Base-by-base conservation (phyloP, 257 asterid genomes). In the Thymus mandschuricus region DNA sequence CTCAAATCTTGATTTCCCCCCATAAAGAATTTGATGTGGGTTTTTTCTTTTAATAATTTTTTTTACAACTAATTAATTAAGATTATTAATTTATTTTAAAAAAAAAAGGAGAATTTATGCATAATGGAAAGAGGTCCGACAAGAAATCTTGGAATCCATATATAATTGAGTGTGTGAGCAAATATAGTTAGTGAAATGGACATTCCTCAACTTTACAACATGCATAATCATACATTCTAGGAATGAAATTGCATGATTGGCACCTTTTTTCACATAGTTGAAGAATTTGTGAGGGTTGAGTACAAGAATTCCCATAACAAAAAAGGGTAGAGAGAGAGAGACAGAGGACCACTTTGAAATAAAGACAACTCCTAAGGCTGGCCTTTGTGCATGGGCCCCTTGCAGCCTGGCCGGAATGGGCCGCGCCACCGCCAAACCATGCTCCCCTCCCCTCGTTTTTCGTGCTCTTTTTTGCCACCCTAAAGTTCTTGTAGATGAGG, bases 331-430 rank as follows among this genome's bases (percentile, higher is more conserved):
- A 45, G 27, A 12, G 54, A 2, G 1, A 38, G 8, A 8, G n/a
- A n/a, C n/a, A n/a, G 11, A 61, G 84, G 82, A 82, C 86, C 84
- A 79, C 86, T 62, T 65, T 27, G 7, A 49, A 63, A 66, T 77
- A 69, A 71, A 71, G 78, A 61, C 80, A 77, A 66, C 27, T 11
- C 69, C 44, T 70, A 58, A 34, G 29, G 72, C 75, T 73, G 80
- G 54, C 54, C 51, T 74, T 44, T 46, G 4, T 38, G 41, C 41
- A 38, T 38, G 41, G 43, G 72, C 51, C 52, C 72, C 63, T 35
- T 68, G 40, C 63, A 57, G 33, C 2, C 67, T 60, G 66, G 49
- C 67, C 15, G 66, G 49, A 48, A 38, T 38, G 49, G 49, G 49
- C 8, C n/a, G 33, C n/a, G 33, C 67, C 50, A n/a, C 11, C 8